Evolutionary conservation across 2,329 filamentous ascomycete genomes (phyloP), one percentile per base, ranked within the genome.

Genomic region (Colletotrichum acutatum): DNA sequence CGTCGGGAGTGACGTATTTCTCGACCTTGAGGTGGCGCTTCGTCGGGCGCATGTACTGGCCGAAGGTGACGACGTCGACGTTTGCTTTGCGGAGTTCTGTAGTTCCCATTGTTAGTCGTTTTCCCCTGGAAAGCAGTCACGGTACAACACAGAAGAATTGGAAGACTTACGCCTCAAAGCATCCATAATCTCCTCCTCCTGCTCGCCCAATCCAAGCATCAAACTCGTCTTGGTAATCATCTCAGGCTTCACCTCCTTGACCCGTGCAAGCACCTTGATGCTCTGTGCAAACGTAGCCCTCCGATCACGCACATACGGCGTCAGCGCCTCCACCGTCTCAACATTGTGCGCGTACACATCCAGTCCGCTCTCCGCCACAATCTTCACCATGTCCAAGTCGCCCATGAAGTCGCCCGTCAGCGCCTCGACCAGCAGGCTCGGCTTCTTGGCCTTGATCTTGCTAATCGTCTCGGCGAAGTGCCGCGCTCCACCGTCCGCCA

Each of bases 1-100:
- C 91, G 74, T 93, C 94, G 0, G 97, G 97, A 0, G 95, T 96
- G 59, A 99, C 90, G 82, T 99, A 99, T 82, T 96, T 95, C 79
- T 97, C 93, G 37, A 99, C 97, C 83, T 97, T 93, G 90, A 99
- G 96, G 83, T 99, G 97, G 57, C 96, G 91, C 88, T 98, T 99
- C 5, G 97, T 99, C 1, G 97, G 97, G 12, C 96, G 94, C 97
- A 99, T 99, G 86, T 99, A 99, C 86, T 99, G 97, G n/a, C 97
- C 97, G 77, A 99, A 99, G 0, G 97, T 99, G 71, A 99, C 95
- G 14, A 99, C 95, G 78, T 99, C 97, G 58, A 98, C 95, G 73
- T 94, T 87, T 71, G 91, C 89, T 76, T 92, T 92, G 71, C 97
- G 90, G 14, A 99, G 89, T 53, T 75, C 74, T 75, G 63, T 42